These are phyloP conservation scores for Emmonsiellopsis sp. DNA, from an alignment of 2,329 filamentous ascomycete genomes.

Conservation along the genomic window DNA sequence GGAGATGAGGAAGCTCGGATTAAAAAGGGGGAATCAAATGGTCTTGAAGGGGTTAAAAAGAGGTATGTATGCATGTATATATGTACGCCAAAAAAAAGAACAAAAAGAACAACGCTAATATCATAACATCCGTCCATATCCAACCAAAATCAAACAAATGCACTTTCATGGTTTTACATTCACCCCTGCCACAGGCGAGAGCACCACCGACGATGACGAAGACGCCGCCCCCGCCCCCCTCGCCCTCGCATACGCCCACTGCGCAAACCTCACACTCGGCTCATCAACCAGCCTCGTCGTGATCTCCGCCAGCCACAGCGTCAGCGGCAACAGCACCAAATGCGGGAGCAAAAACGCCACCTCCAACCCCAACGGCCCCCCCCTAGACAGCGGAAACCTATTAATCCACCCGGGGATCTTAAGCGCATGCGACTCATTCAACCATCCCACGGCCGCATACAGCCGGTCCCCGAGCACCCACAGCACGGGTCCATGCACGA, in stretches of 20 bases:
- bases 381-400: slow-evolving; percentile 44
- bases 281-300: slow-evolving; percentile 50
- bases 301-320: slow-evolving; percentile 50
- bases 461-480: slow-evolving; percentile 53
- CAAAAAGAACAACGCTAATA: background rate
- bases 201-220: background rate
- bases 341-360: slow-evolving; percentile 52
- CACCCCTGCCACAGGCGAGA: background rate
- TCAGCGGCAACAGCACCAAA: slow-evolving; percentile 51
- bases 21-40: no score
- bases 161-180: slow-evolving; percentile 6
- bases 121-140: background rate
- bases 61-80: no score
- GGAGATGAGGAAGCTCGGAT: no score
- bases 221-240: slow-evolving; percentile 10
- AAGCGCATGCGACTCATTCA: slow-evolving; percentile 39
- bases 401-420: slow-evolving; percentile 50
- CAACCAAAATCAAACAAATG: background rate
- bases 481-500: slow-evolving; percentile 55
- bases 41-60: no score
- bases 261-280: slow-evolving; percentile 49
- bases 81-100: background rate
- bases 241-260: slow-evolving; percentile 48
- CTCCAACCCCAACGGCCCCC: slow-evolving; percentile 54
- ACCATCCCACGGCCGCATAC: slow-evolving; percentile 53